Evolutionary conservation across 2,329 filamentous ascomycete genomes (phyloP), one percentile per base, ranked within the genome.

Genomic region (Penicillium italicum): DNA sequence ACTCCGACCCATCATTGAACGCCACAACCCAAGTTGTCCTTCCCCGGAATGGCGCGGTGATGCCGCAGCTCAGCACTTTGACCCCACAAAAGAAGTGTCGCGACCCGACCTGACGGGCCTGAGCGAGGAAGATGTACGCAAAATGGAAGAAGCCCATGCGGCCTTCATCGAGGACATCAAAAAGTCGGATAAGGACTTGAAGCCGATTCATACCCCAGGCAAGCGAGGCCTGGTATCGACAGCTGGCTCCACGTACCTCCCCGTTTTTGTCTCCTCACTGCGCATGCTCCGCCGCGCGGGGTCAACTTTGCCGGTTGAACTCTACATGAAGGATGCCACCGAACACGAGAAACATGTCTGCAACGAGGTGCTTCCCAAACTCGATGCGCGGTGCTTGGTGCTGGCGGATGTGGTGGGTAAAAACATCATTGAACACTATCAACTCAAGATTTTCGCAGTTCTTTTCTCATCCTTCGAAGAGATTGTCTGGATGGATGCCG

Each of bases 381-480:
- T 78, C 41, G 71, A 75, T 53, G 76, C 76, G 26, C 69, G 66
- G 37, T 79, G 76, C 55, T 40, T 77, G 28, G 65, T 80, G 0
- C 61, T 81, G 4, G 71, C 74, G 1, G 74, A 79, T 36, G 70
- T 78, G 14, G 62, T 79, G 8, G 66, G 72, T 5, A 69, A 69
- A 44, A 63, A 67, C 5, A 62, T 71, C 9, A 73, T 81, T 50
- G 69, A 67, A 22, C 72, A 76, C 50, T 83, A 77, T 63, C 82
- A 85, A 63, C 79, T 80, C 71, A 85, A 85, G 66, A 75, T 80
- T 36, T 79, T 84, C 59, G 75, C 82, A 4, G 77, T 85, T 18
- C 71, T 85, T 3, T 80, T 84, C 58, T 84, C 82, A 1, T 80
- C 81, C 4, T 85, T 84, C 60, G 79, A 84, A 63, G 76, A 84